These are phyloP conservation scores for Talinum fruticosum DNA, from an alignment of 148 eudicot genomes.

Conservation along the genomic window DNA sequence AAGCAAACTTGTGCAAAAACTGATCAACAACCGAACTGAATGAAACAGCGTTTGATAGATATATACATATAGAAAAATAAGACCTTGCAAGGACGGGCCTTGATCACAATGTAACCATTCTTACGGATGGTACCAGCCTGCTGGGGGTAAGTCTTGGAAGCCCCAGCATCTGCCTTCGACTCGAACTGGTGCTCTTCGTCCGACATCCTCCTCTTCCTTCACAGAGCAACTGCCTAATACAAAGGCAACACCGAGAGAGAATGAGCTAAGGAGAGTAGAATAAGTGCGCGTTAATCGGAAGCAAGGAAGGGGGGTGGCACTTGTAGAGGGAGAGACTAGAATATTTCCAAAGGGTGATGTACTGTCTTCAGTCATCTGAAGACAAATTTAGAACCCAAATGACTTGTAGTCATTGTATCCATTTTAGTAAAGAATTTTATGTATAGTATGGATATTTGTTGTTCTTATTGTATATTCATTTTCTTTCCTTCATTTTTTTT, in stretches of 20 bases:
- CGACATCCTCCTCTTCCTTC: slow-evolving; percentile 12
- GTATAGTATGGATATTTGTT: no score
- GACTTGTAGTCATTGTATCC: no score
- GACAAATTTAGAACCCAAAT: no score
- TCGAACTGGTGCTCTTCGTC: slow-evolving; percentile 33
- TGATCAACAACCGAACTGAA: background rate
- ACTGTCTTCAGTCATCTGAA: no score
- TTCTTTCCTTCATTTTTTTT: no score
- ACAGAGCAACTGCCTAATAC: background rate
- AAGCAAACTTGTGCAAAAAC: no score
- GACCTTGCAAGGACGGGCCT: slow-evolving; percentile 31
- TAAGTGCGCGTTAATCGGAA: background rate
- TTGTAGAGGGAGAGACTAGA: no score
- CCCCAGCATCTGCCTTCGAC: slow-evolving; percentile 30
- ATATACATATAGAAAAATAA: no score
- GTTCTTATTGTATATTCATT: no score
- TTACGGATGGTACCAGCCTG: slow-evolving; percentile 29
- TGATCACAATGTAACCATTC: slow-evolving; percentile 22
- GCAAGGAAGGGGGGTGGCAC: no score
- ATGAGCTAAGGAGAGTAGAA: background rate
- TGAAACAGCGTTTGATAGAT: background rate
- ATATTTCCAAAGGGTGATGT: no score
- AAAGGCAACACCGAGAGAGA: background rate
- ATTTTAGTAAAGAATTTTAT: no score
- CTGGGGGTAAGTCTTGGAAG: slow-evolving; percentile 28